Evolutionary conservation across 345 rosid species (phyloP).

Genomic region (Gossypioides kirkii): DNA sequence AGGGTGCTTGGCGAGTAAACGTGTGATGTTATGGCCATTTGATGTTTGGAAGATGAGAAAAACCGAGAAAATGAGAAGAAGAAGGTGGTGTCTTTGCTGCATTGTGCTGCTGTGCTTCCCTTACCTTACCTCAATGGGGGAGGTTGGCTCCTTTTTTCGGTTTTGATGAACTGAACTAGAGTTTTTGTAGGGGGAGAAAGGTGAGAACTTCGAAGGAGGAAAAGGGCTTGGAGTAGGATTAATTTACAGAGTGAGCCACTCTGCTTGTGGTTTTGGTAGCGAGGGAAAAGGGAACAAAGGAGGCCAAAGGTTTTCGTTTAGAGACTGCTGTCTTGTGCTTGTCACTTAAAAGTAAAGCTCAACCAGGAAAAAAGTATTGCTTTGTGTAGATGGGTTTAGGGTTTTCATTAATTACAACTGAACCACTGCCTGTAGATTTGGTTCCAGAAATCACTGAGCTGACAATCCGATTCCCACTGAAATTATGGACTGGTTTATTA

Average conservation of each 20-base stretch:
- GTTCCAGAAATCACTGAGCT: no score
- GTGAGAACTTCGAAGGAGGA: slow-evolving; percentile 40
- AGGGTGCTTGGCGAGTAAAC: slow-evolving; percentile 61
- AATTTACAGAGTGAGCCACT: slow-evolving; percentile 8
- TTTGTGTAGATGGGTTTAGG: neutral
- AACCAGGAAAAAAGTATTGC: neutral
- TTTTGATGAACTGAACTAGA: neutral
- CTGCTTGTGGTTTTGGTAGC: neutral
- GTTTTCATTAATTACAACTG: neutral
- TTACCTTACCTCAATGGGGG: no score
- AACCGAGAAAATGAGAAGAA: slow-evolving; percentile 1
- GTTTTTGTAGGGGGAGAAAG: slow-evolving; percentile 41
- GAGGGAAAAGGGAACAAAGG: neutral
- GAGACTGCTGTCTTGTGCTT: neutral
- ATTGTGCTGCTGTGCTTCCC: slow-evolving; percentile 15
- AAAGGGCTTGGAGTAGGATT: neutral
- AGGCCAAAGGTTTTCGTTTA: neutral
- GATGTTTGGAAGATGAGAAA: slow-evolving; percentile 2
- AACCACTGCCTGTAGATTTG: neutral
- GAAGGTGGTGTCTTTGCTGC: slow-evolving; percentile 20
- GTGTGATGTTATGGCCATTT: slow-evolving; percentile 74
- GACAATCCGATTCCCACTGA: no score
- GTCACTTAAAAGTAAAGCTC: neutral
- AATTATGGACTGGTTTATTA: neutral
- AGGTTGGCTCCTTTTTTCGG: no score